Percentiles rank a stretch among this genome's conserved stretches.
Evolutionary conservation across 805 yeast genomes (phyloP).

Genomic region (Lipomyces sp.): DNA sequence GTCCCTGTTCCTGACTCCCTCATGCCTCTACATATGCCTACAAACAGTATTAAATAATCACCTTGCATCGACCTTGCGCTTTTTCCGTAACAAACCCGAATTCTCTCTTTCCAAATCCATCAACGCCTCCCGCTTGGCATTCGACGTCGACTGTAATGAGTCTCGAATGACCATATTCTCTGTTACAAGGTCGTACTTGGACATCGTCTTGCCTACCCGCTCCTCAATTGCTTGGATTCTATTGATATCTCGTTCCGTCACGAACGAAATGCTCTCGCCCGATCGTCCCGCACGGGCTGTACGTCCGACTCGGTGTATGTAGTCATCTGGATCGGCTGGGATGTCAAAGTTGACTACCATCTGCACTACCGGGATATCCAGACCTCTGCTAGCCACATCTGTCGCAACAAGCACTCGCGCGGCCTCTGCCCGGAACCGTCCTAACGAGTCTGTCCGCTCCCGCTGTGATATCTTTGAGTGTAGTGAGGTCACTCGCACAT

Average conservation of each 20-base stretch:
- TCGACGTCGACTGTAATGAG: constrained; percentile 69
- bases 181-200: constrained; percentile 67
- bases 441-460: constrained; percentile 89
- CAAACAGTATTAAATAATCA: not conserved
- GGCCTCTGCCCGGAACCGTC: constrained; percentile 91
- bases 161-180: constrained; percentile 79
- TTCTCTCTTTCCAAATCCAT: constrained; percentile 93
- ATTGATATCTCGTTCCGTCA: constrained; percentile 82
- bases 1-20: not conserved
- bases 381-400: constrained; percentile 96
- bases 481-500: constrained; percentile 81
- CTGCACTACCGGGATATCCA: constrained; percentile 92
- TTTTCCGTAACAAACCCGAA: not conserved
- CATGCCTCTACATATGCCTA: not conserved
- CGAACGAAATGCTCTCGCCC: constrained; percentile 82
- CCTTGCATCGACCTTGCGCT: not conserved
- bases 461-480: constrained; percentile 94
- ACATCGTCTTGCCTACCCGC: constrained; percentile 79
- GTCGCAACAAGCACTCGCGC: constrained; percentile 93
- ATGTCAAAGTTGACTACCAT: constrained; percentile 89
- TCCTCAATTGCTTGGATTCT: constrained; percentile 86
- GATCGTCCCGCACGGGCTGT: constrained; percentile 96
- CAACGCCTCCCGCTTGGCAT: constrained; percentile 86
- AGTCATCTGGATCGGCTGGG: constrained; percentile 96
- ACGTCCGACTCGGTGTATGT: constrained; percentile 96